Evolutionary conservation across 2,329 filamentous ascomycete species (phyloP).

Genomic region (Alternaria sp.): DNA sequence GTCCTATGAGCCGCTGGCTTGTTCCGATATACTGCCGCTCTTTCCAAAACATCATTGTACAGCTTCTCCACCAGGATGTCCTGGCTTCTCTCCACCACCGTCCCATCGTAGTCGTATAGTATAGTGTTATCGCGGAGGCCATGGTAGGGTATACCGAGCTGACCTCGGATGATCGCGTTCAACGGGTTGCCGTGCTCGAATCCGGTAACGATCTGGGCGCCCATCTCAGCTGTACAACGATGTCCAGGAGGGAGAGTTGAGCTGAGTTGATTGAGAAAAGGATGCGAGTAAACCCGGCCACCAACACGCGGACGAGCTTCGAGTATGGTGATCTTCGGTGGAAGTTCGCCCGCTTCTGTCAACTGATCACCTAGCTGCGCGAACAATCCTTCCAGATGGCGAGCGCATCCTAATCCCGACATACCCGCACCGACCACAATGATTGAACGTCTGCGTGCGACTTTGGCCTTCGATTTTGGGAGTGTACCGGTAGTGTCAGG

Average conservation of each 20-base stretch:
- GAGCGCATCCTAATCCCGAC: constrained; percentile 88
- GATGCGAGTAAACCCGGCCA: constrained; percentile 90
- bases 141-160: constrained; percentile 87
- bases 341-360: constrained; percentile 69
- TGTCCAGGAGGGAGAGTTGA: constrained; percentile 61
- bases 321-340: constrained; percentile 79
- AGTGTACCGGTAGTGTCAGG: constrained; percentile 55
- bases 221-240: constrained; percentile 89
- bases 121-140: constrained; percentile 80
- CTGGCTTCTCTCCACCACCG: constrained; percentile 76
- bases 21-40: constrained; percentile 88
- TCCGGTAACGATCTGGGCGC: constrained; percentile 96
- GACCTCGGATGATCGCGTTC: constrained; percentile 88
- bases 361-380: constrained; percentile 78
- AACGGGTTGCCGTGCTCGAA: constrained; percentile 96
- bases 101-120: constrained; percentile 85
- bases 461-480: constrained; percentile 51
- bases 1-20: constrained; percentile 74
- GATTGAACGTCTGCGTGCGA: constrained; percentile 72
- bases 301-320: constrained; percentile 89
- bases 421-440: constrained; percentile 94
- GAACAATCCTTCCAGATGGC: constrained; percentile 88
- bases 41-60: constrained; percentile 93
- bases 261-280: constrained; percentile 66
- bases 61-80: constrained; percentile 88